Percentiles rank a stretch among this genome's conserved stretches.
Conservation (phyloP, 2,329 filamentous ascomycete species). For the Apiospora saccharicola region DNA sequence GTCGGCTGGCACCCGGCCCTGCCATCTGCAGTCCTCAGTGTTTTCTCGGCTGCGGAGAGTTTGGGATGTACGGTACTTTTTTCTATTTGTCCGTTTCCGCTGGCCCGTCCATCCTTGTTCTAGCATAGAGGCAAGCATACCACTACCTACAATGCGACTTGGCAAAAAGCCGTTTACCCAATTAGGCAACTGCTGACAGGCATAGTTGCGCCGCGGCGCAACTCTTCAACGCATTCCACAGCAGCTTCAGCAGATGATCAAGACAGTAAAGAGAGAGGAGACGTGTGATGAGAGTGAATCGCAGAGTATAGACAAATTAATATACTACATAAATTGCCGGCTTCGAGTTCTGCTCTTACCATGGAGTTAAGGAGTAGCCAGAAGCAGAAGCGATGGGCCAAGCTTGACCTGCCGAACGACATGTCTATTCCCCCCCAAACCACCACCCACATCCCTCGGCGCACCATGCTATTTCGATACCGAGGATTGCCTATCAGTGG, state of each 20-base stretch:
- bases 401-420: neutral
- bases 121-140: too few relatives aligned
- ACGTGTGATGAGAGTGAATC: neutral
- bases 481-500: slow-evolving; percentile 12
- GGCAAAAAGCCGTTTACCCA: slow-evolving; percentile 1
- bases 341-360: neutral
- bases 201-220: neutral
- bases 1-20: neutral
- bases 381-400: neutral
- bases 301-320: neutral
- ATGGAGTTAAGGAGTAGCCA: neutral
- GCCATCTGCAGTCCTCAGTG: neutral
- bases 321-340: neutral
- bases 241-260: too few relatives aligned
- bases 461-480: neutral
- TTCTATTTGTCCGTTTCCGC: neutral
- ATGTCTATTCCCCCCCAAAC: neutral
- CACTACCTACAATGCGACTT: slow-evolving; percentile 14
- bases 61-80: neutral
- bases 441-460: neutral
- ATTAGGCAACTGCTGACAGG: neutral
- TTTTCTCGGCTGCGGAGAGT: neutral
- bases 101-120: neutral
- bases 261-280: neutral
- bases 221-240: neutral